Evolutionary conservation across 2,329 filamentous ascomycete species (phyloP).

Genomic region (Colletotrichum sp.): DNA sequence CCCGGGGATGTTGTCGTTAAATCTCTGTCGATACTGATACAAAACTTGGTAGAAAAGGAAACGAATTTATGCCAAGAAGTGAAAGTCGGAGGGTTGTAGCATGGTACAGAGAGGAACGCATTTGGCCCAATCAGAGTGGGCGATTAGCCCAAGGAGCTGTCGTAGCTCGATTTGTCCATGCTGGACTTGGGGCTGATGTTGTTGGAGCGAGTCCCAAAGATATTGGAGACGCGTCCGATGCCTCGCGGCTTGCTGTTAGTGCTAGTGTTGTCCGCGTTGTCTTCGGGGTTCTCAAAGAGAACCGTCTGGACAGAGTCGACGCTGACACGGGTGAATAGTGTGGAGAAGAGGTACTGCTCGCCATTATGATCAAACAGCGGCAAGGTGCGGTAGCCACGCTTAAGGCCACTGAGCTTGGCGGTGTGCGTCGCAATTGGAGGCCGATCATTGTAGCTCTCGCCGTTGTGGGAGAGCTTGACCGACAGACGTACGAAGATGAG

Average conservation of each 20-base stretch:
- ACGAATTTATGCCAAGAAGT: slow-evolving; percentile 18
- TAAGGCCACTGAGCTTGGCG: slow-evolving; percentile 86
- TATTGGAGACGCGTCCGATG: slow-evolving; percentile 53
- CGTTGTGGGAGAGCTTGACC: slow-evolving; percentile 85
- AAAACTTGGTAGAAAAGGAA: slow-evolving; percentile 10
- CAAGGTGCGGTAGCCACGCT: slow-evolving; percentile 90
- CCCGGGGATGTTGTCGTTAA: slow-evolving; percentile 11
- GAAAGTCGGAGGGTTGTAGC: slow-evolving; percentile 1
- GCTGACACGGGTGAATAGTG: slow-evolving; percentile 87
- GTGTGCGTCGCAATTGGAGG: slow-evolving; percentile 85
- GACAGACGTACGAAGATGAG: slow-evolving; percentile 93
- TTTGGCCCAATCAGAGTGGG: not conserved
- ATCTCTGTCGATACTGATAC: slow-evolving; percentile 20
- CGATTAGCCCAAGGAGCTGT: slow-evolving; percentile 33
- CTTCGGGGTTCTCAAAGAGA: slow-evolving; percentile 54
- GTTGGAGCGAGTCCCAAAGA: slow-evolving; percentile 56
- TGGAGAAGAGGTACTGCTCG: slow-evolving; percentile 93
- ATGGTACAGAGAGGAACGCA: not conserved
- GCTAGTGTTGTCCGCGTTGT: slow-evolving; percentile 28
- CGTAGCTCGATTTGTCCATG: slow-evolving; percentile 52
- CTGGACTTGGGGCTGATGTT: slow-evolving; percentile 58
- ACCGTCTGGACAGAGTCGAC: slow-evolving; percentile 63
- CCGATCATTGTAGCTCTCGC: slow-evolving; percentile 69
- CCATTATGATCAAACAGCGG: slow-evolving; percentile 88
- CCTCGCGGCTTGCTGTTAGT: slow-evolving; percentile 60